phyloP scores from a whole-genome alignment of 192 early-diverging fungal species.

The Coemansia erecta region DNA sequence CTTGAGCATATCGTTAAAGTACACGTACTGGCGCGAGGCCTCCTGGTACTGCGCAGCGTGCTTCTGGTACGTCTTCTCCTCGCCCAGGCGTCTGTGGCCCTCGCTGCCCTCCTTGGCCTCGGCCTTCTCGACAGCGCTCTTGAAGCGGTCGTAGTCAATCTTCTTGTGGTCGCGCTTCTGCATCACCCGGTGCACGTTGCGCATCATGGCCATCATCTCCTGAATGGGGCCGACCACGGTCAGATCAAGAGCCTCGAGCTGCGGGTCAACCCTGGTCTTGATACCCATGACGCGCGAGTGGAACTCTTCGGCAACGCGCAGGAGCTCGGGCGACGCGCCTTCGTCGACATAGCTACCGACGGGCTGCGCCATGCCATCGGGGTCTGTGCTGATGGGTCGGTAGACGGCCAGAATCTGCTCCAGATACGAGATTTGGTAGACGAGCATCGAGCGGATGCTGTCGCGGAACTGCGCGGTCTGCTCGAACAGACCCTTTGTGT shows the following conservation, averaged over 20 bases:
- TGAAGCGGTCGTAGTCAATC: conserved; percentile 88
- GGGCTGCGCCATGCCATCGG: conserved; percentile 39
- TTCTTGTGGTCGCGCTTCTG: conserved; percentile 90
- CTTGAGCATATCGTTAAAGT: conserved; percentile 78
- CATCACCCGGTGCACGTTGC: conserved; percentile 78
- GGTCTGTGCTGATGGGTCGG: conserved; percentile 54
- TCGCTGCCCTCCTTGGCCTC: conserved; percentile 63
- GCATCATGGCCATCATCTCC: conserved; percentile 75
- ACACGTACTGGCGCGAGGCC: conserved; percentile 81
- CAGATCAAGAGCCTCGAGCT: conserved; percentile 72
- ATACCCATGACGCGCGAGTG: conserved; percentile 39
- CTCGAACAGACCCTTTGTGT: conserved; percentile 58
- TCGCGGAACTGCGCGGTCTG: conserved; percentile 71
- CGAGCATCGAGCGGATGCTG: conserved; percentile 57
- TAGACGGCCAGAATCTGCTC: conserved; percentile 58
- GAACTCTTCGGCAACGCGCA: conserved; percentile 47
- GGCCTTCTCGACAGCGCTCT: conserved; percentile 69
- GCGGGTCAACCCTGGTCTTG: conserved; percentile 60
- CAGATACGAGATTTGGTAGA: conserved; percentile 61
- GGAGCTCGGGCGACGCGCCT: conserved; percentile 56
- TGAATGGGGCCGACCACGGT: conserved; percentile 72
- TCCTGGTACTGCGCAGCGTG: conserved; percentile 71
- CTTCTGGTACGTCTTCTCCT: conserved; percentile 68
- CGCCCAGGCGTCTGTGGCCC: conserved; percentile 49
- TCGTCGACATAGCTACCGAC: conserved; percentile 51